phyloP scores from a whole-genome alignment of 352 stramenopile genomes.

The Phytopythium kandeliae region DNA sequence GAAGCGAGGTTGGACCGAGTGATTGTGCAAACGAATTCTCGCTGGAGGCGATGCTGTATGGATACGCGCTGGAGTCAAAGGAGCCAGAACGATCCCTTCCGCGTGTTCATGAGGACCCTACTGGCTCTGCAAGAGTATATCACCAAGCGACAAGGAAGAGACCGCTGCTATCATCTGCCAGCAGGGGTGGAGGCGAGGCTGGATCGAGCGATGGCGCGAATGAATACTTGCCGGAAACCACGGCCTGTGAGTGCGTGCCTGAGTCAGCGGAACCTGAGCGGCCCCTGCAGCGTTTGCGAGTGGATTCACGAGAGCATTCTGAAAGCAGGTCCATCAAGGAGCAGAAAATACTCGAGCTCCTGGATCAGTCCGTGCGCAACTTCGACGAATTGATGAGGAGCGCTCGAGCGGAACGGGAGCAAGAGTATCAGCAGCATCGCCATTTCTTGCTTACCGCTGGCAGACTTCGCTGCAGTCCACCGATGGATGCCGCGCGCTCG shows the following conservation, averaged over 20 bases:
- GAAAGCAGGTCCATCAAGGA: slow-evolving; percentile 15
- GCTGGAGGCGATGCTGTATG: too few species aligned
- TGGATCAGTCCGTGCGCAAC: slow-evolving; percentile 23
- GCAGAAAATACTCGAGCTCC: slow-evolving; percentile 11
- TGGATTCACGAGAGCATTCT: background rate
- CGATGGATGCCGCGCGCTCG: slow-evolving; percentile 7
- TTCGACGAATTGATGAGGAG: slow-evolving; percentile 29
- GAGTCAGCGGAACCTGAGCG: background rate
- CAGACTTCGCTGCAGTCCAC: slow-evolving; percentile 19
- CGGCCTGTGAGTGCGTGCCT: background rate
- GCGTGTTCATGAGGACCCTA: too few species aligned
- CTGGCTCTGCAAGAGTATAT: too few species aligned
- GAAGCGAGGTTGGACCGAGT: too few species aligned
- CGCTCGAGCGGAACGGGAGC: slow-evolving; percentile 21
- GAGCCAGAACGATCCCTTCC: too few species aligned
- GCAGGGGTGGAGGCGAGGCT: too few species aligned
- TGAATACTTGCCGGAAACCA: background rate
- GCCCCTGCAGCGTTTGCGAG: background rate
- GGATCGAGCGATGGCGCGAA: background rate
- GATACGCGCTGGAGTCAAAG: too few species aligned
- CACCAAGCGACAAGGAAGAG: background rate
- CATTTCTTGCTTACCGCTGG: slow-evolving; percentile 25
- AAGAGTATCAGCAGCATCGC: slow-evolving; percentile 29
- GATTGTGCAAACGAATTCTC: too few species aligned
- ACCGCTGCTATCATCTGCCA: background rate